Base-by-base conservation (phyloP, 2,329 filamentous ascomycete genomes). In the Coleophoma eucalyptorum region DNA sequence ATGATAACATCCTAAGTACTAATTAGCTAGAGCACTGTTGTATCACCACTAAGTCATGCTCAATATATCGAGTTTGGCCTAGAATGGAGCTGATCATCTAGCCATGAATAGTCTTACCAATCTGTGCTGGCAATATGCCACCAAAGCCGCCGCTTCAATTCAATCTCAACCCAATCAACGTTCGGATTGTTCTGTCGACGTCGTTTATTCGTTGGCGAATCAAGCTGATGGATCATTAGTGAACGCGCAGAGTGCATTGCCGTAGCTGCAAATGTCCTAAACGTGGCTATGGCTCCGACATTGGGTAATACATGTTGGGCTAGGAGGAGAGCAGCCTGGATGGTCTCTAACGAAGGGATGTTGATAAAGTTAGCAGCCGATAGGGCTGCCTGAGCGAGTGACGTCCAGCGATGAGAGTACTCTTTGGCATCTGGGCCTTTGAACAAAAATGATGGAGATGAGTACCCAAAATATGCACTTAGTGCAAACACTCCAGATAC, bases 121-220 rank as follows among this genome's bases (percentile, higher is more conserved):
- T 72, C 69, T 35, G 63, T 64, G 10, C 63, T 57, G 19, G 60
- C 63, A 7, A 72, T 51, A 57, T 72, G 69, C 69, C 69, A 72
- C 70, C 69, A 72, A 3, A 70, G 55, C n/a, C 70, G 65, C 32
- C 71, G 54, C 21, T 64, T 63, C 3, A 67, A 62, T 44, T 72
- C 71, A 7, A 64, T 55, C n/a, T 58, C 55, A 6, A 67, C 52
- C 15, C 62, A 57, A 32, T 64, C 53, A 15, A 60, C 51, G 10
- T 52, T 15, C 12, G 46, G 35, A 18, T 38, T 50, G 46, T 43
- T 57, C 48, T 48, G 55, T 47, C 54, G 46, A 13, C 32, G 49
- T 44, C 44, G 56, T 53, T 50, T 65, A 50, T 55, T 60, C 5
- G 42, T 46, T 5, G 45, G 34, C 4, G 54, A 54, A 40, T 62